phyloP scores from a whole-genome alignment of 2,329 filamentous ascomycete species.

The Thermothelomyces thermophilus region DNA sequence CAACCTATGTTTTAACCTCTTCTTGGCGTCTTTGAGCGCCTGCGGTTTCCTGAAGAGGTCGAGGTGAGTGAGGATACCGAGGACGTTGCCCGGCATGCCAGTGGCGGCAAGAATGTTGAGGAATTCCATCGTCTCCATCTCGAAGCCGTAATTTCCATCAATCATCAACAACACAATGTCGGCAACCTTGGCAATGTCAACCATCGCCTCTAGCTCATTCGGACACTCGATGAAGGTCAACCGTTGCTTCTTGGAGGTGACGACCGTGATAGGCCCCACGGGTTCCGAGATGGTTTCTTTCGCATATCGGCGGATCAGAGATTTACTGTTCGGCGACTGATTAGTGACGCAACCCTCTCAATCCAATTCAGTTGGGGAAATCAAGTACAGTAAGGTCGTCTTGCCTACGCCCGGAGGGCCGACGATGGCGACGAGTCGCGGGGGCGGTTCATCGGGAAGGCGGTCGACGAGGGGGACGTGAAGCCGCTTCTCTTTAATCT shows the following conservation, averaged over 20 bases:
- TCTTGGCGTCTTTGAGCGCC: constrained; percentile 87
- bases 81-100: constrained; percentile 98
- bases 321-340: constrained; percentile 49
- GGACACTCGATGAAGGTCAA: constrained; percentile 96
- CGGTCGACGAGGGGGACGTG: constrained; percentile 97
- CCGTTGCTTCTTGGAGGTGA: constrained; percentile 91
- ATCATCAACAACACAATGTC: constrained; percentile 98
- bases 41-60: constrained; percentile 94
- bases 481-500: constrained; percentile 91
- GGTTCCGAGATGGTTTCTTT: constrained; percentile 91
- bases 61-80: constrained; percentile 91
- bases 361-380: background rate
- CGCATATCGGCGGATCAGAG: constrained; percentile 84
- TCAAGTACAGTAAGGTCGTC: constrained; percentile 69
- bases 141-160: constrained; percentile 96
- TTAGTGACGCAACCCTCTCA: constrained; percentile 11
- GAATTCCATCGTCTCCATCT: constrained; percentile 99
- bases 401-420: constrained; percentile 94
- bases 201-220: constrained; percentile 94
- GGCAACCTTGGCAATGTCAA: constrained; percentile 93
- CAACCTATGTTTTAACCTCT: constrained; percentile 87
- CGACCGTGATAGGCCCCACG: constrained; percentile 86
- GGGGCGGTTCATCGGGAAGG: constrained; percentile 89
- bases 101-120: constrained; percentile 87
- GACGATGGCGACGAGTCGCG: constrained; percentile 86